phyloP scores from a whole-genome alignment of 805 yeast species.

The Schizosaccharomyces osmophilus region DNA sequence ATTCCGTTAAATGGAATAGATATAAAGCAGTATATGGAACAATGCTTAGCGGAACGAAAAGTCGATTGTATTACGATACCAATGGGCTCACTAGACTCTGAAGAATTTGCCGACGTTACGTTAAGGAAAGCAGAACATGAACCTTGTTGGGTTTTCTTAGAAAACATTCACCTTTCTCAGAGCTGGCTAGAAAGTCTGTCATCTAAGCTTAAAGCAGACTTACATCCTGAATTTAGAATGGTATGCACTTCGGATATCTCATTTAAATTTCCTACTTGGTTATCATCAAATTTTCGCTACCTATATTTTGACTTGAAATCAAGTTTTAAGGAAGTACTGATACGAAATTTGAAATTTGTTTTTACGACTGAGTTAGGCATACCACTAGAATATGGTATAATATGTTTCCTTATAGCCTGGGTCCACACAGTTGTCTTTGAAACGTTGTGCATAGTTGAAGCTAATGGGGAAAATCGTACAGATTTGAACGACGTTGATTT shows the following conservation, averaged over 20 bases:
- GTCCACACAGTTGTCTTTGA: slow-evolving; percentile 40
- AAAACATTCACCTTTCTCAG: background rate
- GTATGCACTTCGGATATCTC: background rate
- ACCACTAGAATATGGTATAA: slow-evolving; percentile 4
- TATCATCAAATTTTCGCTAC: background rate
- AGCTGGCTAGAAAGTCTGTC: background rate
- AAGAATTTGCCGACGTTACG: background rate
- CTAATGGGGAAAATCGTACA: slow-evolving; percentile 35
- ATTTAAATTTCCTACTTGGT: background rate
- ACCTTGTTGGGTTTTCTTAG: background rate
- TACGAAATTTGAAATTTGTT: background rate
- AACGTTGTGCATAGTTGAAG: slow-evolving; percentile 32
- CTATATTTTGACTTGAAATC: background rate
- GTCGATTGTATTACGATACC: background rate
- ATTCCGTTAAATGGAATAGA: no score
- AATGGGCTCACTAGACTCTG: background rate
- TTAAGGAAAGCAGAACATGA: background rate
- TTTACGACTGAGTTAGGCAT: no score
- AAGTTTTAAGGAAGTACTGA: background rate
- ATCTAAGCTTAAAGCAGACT: background rate
- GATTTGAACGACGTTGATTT: slow-evolving; percentile 60
- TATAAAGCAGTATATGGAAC: no score
- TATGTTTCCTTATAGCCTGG: slow-evolving; percentile 43
- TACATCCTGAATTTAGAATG: background rate
- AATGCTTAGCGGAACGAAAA: no score